These are phyloP conservation scores for Cordyceps tenuipes DNA, from an alignment of 2,329 filamentous ascomycete genomes.

Conservation along the genomic window DNA sequence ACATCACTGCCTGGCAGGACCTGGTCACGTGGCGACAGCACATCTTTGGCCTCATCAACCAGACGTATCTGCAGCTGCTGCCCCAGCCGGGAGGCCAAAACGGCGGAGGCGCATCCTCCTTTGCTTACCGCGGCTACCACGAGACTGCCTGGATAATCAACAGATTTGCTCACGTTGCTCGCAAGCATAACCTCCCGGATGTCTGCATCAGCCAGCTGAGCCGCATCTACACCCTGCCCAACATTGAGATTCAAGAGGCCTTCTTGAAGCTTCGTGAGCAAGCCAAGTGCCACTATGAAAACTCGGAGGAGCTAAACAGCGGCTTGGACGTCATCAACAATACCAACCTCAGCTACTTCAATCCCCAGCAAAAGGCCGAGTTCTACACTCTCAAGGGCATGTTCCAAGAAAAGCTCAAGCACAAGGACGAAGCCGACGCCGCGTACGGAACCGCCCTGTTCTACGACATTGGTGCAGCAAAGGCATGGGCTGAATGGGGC, in stretches of 20 bases:
- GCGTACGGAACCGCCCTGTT: slow-evolving; percentile 93
- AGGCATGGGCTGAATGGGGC: slow-evolving; percentile 99
- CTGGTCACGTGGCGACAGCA: slow-evolving; percentile 99
- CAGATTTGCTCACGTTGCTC: slow-evolving; percentile 91
- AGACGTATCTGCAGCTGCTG: slow-evolving; percentile 78
- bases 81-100: slow-evolving; percentile 68
- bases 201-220: slow-evolving; percentile 97
- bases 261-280: slow-evolving; percentile 98
- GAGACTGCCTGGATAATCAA: slow-evolving; percentile 99
- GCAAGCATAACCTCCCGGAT: slow-evolving; percentile 92
- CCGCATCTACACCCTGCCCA: slow-evolving; percentile 95
- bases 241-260: slow-evolving; percentile 98
- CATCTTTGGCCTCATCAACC: slow-evolving; percentile 96
- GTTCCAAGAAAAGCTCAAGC: slow-evolving; percentile 90
- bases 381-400: slow-evolving; percentile 99
- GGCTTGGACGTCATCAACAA: slow-evolving; percentile 99
- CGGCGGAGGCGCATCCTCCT: slow-evolving; percentile 74
- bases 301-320: slow-evolving; percentile 81
- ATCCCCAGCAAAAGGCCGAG: slow-evolving; percentile 89
- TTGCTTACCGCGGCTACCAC: slow-evolving; percentile 94
- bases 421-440: slow-evolving; percentile 84
- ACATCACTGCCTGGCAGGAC: slow-evolving; percentile 99
- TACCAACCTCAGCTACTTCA: slow-evolving; percentile 98
- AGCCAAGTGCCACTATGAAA: slow-evolving; percentile 97
- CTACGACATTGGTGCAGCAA: slow-evolving; percentile 90